phyloP scores from a whole-genome alignment of 1,284 basidiomycete species.

The Moniliophthora roreri region DNA sequence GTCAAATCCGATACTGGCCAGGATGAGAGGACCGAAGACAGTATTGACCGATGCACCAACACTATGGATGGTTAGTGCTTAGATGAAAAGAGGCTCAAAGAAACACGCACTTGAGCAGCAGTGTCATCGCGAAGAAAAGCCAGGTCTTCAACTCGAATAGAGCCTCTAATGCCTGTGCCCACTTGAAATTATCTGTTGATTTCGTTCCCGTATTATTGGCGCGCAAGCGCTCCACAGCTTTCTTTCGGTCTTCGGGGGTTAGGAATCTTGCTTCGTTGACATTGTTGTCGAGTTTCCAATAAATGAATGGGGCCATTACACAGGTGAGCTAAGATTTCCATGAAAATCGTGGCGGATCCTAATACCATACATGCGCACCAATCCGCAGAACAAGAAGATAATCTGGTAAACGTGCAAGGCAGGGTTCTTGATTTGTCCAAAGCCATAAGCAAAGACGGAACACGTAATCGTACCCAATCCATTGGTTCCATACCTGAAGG shows the following conservation, averaged over 20 bases:
- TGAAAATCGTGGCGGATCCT: not conserved
- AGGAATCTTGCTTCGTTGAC: constrained; percentile 18
- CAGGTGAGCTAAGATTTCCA: not conserved
- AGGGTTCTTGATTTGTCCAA: constrained; percentile 13
- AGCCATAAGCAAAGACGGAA: constrained; percentile 14
- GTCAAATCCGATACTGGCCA: constrained; percentile 17
- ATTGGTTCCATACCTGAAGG: constrained; percentile 21
- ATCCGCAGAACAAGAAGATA: constrained; percentile 14
- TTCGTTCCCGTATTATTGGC: constrained; percentile 17
- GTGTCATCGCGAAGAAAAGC: constrained; percentile 18
- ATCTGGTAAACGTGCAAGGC: constrained; percentile 15
- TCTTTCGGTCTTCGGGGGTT: constrained; percentile 15
- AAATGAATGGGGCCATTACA: constrained; percentile 5
- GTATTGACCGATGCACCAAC: constrained; percentile 17
- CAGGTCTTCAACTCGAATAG: constrained; percentile 11
- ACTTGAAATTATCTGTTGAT: constrained; percentile 16
- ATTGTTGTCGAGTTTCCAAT: constrained; percentile 15
- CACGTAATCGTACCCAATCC: constrained; percentile 17
- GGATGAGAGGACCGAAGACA: constrained; percentile 19
- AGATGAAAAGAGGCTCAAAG: not conserved
- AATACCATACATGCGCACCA: constrained; percentile 4
- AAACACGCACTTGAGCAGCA: constrained; percentile 16
- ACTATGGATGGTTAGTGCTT: constrained; percentile 3
- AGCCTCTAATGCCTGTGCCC: constrained; percentile 16
- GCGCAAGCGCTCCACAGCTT: constrained; percentile 17